phyloP scores from a whole-genome alignment of 148 eudicot species.

The Chenopodium suecicum region DNA sequence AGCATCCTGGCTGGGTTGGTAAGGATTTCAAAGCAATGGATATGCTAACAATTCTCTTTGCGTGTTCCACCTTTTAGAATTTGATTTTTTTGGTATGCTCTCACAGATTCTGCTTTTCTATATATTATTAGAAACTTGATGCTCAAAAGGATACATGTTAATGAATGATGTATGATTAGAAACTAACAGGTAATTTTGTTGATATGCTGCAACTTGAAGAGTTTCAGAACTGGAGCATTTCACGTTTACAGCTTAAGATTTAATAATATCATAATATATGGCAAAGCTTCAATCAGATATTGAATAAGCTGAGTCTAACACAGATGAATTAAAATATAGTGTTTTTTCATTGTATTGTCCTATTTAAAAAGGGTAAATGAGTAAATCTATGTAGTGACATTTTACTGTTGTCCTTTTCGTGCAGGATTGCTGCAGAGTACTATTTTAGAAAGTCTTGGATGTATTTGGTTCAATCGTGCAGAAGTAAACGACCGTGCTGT shows the following conservation, averaged over 20 bases:
- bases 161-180: neutral
- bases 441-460: slow-evolving; percentile 91
- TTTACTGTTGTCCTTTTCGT: slow-evolving; percentile 1
- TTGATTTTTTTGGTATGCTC: neutral
- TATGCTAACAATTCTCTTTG: neutral
- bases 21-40: slow-evolving; percentile 31
- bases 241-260: neutral
- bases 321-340: neutral
- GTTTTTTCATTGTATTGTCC: neutral
- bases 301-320: neutral
- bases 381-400: neutral
- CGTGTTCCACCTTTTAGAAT: neutral
- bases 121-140: neutral
- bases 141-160: neutral
- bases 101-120: neutral
- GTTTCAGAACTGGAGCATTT: neutral
- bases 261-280: too few relatives aligned
- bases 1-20: slow-evolving; percentile 99
- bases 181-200: neutral
- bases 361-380: neutral
- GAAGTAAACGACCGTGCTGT: slow-evolving; percentile 92
- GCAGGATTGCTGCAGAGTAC: slow-evolving; percentile 96
- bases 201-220: neutral
- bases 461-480: slow-evolving; percentile 96
- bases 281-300: neutral